Percentiles rank a stretch among this genome's conserved stretches.
These are phyloP conservation scores for Prunus mume DNA, from an alignment of 306 rosid genomes.

Conservation along the genomic window DNA sequence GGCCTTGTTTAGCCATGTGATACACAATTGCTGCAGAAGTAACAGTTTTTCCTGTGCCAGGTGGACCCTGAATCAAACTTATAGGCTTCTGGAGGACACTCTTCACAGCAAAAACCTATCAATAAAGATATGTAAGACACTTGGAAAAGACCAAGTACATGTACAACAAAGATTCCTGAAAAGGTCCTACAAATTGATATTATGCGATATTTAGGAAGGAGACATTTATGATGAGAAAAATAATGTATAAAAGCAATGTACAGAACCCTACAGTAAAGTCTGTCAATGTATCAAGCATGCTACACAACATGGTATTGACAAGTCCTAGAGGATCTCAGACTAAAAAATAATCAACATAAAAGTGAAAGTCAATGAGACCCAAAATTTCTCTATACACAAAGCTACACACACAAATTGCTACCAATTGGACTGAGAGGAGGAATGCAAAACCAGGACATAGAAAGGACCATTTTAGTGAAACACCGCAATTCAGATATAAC, in stretches of 20 bases:
- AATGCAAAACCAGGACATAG: background rate
- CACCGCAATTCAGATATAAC: background rate
- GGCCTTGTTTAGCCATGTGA: conserved; percentile 99
- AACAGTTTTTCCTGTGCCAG: conserved; percentile 98
- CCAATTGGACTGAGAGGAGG: background rate
- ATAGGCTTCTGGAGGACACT: conserved; percentile 99
- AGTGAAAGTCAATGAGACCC: background rate
- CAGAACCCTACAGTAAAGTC: background rate
- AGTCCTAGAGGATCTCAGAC: background rate
- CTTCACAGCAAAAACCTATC: conserved; percentile 93
- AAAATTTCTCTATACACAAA: background rate
- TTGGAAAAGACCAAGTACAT: conserved; percentile 5
- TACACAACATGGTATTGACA: no score
- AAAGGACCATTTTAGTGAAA: background rate
- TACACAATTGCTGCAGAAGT: conserved; percentile 99
- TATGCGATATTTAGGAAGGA: background rate
- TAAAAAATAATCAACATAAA: background rate
- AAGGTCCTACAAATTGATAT: background rate
- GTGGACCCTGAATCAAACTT: conserved; percentile 99
- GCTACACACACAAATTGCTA: background rate
- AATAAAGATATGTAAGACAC: background rate
- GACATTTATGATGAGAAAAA: background rate
- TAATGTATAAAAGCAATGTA: background rate
- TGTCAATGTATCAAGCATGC: background rate
- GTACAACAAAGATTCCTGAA: no score